Conservation (phyloP, 2,329 filamentous ascomycete genomes). For the Leptodontidium sp. region DNA sequence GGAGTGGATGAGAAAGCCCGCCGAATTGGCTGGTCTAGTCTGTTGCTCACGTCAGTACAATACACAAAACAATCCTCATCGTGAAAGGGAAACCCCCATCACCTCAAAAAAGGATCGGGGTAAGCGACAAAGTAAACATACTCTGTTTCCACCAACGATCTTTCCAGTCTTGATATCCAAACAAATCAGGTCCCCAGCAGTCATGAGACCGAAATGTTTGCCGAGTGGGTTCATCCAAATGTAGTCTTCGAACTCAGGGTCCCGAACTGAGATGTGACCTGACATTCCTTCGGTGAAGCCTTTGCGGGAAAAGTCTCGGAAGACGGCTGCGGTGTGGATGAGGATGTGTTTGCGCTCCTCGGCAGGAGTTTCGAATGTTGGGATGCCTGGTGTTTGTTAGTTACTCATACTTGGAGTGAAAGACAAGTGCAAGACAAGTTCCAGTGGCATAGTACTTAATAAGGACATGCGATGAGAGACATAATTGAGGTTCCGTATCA, state of each 20-base stretch:
- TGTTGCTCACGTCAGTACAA: conserved; percentile 19
- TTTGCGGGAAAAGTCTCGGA: conserved; percentile 71
- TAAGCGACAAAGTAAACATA: conserved; percentile 20
- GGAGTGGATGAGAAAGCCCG: conserved; percentile 75
- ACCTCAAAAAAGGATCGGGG: not conserved
- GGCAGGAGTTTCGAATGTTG: conserved; percentile 59
- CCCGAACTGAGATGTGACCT: conserved; percentile 73
- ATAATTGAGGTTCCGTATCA: too few relatives aligned
- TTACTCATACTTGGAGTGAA: not conserved
- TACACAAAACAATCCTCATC: not conserved
- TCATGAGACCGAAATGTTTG: conserved; percentile 70
- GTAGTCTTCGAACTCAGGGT: conserved; percentile 66
- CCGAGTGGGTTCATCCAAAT: conserved; percentile 77
- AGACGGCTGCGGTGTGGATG: conserved; percentile 72
- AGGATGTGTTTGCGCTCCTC: conserved; percentile 70
- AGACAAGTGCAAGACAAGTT: not conserved
- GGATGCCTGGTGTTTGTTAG: conserved; percentile 56
- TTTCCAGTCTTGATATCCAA: conserved; percentile 67
- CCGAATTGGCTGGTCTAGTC: conserved; percentile 67
- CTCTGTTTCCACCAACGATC: conserved; percentile 67
- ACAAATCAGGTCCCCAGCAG: conserved; percentile 72
- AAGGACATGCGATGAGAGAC: too few relatives aligned
- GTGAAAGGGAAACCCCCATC: not conserved
- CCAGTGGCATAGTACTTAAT: not conserved
- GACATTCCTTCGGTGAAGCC: conserved; percentile 74